Conservation (phyloP, 768 basidiomycete species). For the Zangia roseola region DNA sequence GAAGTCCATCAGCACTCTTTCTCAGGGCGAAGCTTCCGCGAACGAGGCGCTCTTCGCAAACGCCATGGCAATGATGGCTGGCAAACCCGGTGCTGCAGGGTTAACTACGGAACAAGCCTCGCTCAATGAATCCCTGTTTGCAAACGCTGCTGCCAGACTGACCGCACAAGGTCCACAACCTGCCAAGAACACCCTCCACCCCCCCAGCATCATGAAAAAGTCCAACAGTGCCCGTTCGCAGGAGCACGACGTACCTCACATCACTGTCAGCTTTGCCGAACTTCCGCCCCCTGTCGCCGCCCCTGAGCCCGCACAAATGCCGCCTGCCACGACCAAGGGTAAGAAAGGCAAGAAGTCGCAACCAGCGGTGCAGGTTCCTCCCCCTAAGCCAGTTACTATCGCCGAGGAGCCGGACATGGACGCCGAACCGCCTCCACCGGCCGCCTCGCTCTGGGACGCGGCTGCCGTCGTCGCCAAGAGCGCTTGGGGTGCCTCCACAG, state of each 20-base stretch:
- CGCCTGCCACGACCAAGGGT: slow-evolving; percentile 11
- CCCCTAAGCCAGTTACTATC: slow-evolving; percentile 14
- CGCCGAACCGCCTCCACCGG: slow-evolving; percentile 21
- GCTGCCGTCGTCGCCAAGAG: slow-evolving; percentile 13
- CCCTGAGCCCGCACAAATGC: slow-evolving; percentile 11
- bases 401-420: slow-evolving; percentile 17
- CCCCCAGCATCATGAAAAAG: slow-evolving; percentile 27
- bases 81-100: slow-evolving; percentile 1
- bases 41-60: slow-evolving; percentile 29
- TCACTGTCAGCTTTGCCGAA: slow-evolving; percentile 27
- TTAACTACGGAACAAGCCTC: slow-evolving; percentile 21
- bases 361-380: slow-evolving; percentile 9
- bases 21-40: slow-evolving; percentile 23
- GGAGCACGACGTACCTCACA: slow-evolving; percentile 26
- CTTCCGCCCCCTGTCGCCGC: neutral
- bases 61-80: slow-evolving; percentile 21
- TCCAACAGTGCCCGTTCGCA: slow-evolving; percentile 25
- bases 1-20: slow-evolving; percentile 27
- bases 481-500: slow-evolving; percentile 9
- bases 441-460: slow-evolving; percentile 18
- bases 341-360: slow-evolving; percentile 29
- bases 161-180: slow-evolving; percentile 11
- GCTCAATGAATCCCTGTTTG: slow-evolving; percentile 25
- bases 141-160: slow-evolving; percentile 20
- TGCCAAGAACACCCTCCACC: slow-evolving; percentile 11